Conservation (phyloP, 208 protist genomes). For the Leishmania mexicana region DNA sequence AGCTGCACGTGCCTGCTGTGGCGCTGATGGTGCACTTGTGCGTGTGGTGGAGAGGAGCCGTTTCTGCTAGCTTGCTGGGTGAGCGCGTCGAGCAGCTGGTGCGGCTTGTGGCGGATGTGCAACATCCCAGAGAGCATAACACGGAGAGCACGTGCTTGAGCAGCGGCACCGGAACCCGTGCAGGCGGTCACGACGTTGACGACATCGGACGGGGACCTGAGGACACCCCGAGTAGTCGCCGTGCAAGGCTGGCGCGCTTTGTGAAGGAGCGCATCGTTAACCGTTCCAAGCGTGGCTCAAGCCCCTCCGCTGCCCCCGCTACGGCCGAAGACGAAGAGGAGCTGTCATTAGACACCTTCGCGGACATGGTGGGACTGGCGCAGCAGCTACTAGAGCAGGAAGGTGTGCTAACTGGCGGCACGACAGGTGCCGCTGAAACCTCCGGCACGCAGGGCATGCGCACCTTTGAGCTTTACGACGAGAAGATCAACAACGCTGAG, state of each 20-base stretch:
- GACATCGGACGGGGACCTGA: not conserved
- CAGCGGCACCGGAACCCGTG: not conserved
- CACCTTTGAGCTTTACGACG: conserved; percentile 27
- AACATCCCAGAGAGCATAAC: not conserved
- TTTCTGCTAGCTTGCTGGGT: conserved; percentile 27
- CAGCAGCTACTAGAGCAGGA: conserved; percentile 28
- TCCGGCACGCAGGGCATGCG: not conserved
- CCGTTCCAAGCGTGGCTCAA: not conserved
- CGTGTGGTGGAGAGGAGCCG: conserved; percentile 54
- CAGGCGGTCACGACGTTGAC: not conserved
- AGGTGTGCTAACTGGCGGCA: not conserved
- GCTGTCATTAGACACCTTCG: conserved; percentile 23
- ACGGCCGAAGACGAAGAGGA: not conserved
- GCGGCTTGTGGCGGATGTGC: conserved; percentile 13
- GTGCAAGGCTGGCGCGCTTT: conserved; percentile 18
- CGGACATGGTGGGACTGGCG: conserved; percentile 25
- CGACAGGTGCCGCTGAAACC: not conserved
- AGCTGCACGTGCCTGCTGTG: conserved; percentile 59
- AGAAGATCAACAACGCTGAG: conserved; percentile 18
- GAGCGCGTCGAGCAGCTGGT: conserved; percentile 38
- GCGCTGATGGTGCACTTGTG: conserved; percentile 63
- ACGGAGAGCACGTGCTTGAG: not conserved
- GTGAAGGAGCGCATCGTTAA: conserved; percentile 18
- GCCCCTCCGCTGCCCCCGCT: not conserved
- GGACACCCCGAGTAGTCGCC: conserved; percentile 4